These are phyloP conservation scores for Neurospora discreta DNA, from an alignment of 495 filamentous ascomycete genomes.

Conservation along the genomic window DNA sequence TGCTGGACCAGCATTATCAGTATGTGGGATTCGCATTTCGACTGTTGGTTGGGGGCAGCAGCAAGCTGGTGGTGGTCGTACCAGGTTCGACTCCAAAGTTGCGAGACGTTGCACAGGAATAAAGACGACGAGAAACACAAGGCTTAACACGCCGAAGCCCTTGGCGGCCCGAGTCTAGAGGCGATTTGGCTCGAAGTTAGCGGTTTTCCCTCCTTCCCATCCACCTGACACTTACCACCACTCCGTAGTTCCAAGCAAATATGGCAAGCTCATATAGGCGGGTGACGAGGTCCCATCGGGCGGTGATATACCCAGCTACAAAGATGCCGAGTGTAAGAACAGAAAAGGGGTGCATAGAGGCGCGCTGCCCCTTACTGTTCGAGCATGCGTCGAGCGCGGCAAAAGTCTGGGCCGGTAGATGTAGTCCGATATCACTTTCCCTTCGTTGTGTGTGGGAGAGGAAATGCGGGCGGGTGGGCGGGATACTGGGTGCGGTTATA, in stretches of 20 bases:
- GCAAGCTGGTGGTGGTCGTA: slow-evolving; percentile 14
- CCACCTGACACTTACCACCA: slow-evolving; percentile 58
- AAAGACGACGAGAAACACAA: slow-evolving; percentile 33
- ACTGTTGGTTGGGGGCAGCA: background rate
- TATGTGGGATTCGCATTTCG: slow-evolving; percentile 1
- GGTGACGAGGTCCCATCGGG: slow-evolving; percentile 94
- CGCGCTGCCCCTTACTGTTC: slow-evolving; percentile 16
- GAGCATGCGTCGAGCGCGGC: slow-evolving; percentile 8
- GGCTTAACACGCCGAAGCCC: slow-evolving; percentile 29
- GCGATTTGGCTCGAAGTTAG: background rate
- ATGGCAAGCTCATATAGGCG: slow-evolving; percentile 90
- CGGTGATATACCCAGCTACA: slow-evolving; percentile 97
- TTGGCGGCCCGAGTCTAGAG: slow-evolving; percentile 32
- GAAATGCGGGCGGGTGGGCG: background rate
- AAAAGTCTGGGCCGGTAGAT: background rate
- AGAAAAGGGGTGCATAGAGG: slow-evolving; percentile 93
- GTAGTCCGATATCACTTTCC: background rate
- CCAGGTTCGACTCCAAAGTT: slow-evolving; percentile 32
- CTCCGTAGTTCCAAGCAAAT: slow-evolving; percentile 97
- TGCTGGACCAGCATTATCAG: slow-evolving; percentile 45
- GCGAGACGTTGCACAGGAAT: slow-evolving; percentile 38
- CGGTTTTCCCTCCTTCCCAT: background rate
- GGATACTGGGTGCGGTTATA: background rate
- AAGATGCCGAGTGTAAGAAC: slow-evolving; percentile 91
- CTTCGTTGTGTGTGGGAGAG: background rate